Conservation (phyloP, 2,329 filamentous ascomycete species). For the Colletotrichum theobromicola region DNA sequence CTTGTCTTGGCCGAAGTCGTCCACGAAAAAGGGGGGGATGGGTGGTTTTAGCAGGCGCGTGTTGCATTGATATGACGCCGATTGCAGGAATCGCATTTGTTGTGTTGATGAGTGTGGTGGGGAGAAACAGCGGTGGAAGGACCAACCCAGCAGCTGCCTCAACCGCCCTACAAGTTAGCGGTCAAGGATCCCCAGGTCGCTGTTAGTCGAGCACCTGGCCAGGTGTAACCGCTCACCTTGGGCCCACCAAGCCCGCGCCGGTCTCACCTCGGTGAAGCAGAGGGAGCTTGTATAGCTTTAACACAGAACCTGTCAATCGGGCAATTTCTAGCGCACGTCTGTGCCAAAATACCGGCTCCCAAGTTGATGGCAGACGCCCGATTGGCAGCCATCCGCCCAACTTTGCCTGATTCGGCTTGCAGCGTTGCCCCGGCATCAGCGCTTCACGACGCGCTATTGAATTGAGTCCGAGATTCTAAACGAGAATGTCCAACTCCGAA, state of each 20-base stretch:
- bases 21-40: neutral
- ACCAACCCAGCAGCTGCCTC: slow-evolving; percentile 5
- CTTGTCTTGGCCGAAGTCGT: neutral
- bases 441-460: neutral
- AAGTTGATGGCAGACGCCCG: neutral
- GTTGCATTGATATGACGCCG: slow-evolving; percentile 10
- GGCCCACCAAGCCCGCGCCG: neutral
- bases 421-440: neutral
- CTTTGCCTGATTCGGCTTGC: neutral
- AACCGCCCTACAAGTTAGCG: neutral
- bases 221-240: neutral
- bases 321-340: neutral
- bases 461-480: too few relatives aligned
- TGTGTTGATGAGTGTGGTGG: slow-evolving; percentile 21
- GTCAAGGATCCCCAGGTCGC: neutral
- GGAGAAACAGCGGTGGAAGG: slow-evolving; percentile 19
- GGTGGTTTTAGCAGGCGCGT: neutral
- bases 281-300: neutral
- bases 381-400: neutral
- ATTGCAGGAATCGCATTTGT: slow-evolving; percentile 11
- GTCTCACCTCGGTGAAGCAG: neutral
- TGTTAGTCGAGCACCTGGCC: neutral
- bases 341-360: neutral
- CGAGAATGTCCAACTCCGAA: neutral
- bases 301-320: neutral